These are phyloP conservation scores for Geotrichum candidum DNA, from an alignment of 1,139 yeast genomes.

Conservation along the genomic window DNA sequence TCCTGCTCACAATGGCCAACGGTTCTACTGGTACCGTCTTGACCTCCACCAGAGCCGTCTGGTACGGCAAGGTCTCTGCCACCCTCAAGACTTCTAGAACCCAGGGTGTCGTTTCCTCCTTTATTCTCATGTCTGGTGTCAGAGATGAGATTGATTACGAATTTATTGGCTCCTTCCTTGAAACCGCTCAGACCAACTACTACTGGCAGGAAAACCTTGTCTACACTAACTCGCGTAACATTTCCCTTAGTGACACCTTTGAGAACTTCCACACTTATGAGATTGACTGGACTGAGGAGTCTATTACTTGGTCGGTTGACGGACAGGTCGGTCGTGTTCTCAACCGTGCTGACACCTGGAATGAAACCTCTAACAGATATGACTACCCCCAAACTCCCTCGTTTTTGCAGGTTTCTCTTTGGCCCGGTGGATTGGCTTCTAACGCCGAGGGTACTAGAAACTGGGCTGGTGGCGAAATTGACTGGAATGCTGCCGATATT, in stretches of 20 bases:
- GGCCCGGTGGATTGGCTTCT: slow-evolving; percentile 82
- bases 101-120: slow-evolving; percentile 80
- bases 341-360: slow-evolving; percentile 58
- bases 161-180: slow-evolving; percentile 68
- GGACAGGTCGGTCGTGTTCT: slow-evolving; percentile 68
- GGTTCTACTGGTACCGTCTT: slow-evolving; percentile 71
- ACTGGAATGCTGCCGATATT: slow-evolving; percentile 78
- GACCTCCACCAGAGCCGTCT: slow-evolving; percentile 70
- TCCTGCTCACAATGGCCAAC: slow-evolving; percentile 72
- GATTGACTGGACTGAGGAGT: slow-evolving; percentile 77
- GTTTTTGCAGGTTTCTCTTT: slow-evolving; percentile 74
- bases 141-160: slow-evolving; percentile 90
- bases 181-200: slow-evolving; percentile 65
- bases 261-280: slow-evolving; percentile 70
- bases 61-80: slow-evolving; percentile 81
- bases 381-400: slow-evolving; percentile 85
- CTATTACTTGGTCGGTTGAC: slow-evolving; percentile 67
- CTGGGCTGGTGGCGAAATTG: slow-evolving; percentile 90
- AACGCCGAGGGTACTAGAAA: slow-evolving; percentile 71
- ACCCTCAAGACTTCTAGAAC: slow-evolving; percentile 67
- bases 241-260: slow-evolving; percentile 49
- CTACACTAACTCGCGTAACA: slow-evolving; percentile 53
- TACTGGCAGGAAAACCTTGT: slow-evolving; percentile 69
- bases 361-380: slow-evolving; percentile 53
- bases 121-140: slow-evolving; percentile 74